These are phyloP conservation scores for Heterobasidion parviporum DNA, from an alignment of 1,284 basidiomycete genomes.

Conservation along the genomic window DNA sequence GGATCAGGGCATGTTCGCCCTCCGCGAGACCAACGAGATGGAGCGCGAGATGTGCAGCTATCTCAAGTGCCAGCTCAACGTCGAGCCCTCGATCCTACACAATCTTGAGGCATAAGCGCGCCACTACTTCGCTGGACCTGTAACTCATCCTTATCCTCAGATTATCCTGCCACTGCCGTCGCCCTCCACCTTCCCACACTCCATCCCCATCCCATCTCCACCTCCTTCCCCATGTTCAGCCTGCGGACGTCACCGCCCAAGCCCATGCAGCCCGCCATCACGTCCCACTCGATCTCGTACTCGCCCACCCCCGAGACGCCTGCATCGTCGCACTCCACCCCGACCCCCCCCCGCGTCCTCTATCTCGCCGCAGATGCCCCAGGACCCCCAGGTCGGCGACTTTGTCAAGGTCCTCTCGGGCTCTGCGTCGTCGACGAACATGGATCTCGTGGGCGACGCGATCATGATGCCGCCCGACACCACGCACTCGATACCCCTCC, in stretches of 20 bases:
- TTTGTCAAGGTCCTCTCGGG: not conserved
- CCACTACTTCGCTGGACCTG: slow-evolving; percentile 4
- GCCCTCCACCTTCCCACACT: not conserved
- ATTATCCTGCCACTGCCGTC: not conserved
- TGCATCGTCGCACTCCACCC: not conserved
- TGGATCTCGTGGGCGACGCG: not conserved
- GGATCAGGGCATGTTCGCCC: slow-evolving; percentile 42
- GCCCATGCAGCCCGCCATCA: not conserved
- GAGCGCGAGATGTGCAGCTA: slow-evolving; percentile 35
- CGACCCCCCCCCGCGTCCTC: not conserved
- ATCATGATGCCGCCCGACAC: not conserved
- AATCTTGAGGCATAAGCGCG: slow-evolving; percentile 5
- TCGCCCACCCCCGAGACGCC: not conserved
- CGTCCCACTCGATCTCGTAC: not conserved
- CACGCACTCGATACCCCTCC: too few species aligned
- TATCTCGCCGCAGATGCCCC: not conserved
- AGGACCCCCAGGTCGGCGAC: not conserved
- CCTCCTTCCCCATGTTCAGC: not conserved
- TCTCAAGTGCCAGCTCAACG: slow-evolving; percentile 32
- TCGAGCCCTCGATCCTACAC: slow-evolving; percentile 24
- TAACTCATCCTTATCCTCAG: not conserved
- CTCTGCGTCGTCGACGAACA: not conserved
- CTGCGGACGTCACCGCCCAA: not conserved
- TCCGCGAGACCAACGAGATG: slow-evolving; percentile 53
- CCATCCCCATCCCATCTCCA: not conserved